Base-by-base conservation (phyloP, 2,329 filamentous ascomycete genomes). In the Pseudogymnoascus sp. region DNA sequence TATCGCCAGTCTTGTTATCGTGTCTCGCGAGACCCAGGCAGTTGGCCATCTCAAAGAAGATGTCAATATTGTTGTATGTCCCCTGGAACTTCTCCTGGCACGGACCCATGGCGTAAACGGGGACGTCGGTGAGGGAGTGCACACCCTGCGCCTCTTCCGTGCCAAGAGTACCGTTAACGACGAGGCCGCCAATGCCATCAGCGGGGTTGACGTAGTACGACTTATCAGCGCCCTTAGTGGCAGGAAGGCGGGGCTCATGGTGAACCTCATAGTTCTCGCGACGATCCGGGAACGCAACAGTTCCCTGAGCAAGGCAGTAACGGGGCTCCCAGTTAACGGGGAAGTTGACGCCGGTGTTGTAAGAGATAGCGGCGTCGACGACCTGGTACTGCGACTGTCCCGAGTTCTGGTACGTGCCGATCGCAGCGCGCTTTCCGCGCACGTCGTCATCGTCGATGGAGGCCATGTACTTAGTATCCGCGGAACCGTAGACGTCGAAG, bases 301-400 rank as follows among this genome's bases (percentile, higher is more conserved):
- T 74, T 60, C 91, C 91, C 41, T 85, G 82, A 62, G 89, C 90
- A 59, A 95, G 84, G 63, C 89, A 88, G 76, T 93, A 94, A 33
- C 91, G 84, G 12, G 91, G 91, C 72, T 91, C 88, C 90, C 91
- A 94, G 78, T 91, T 91, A 65, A 83, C 80, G 17, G 91, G 91
- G 80, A 94, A 95, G 77, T 89, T 84, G 68, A 84, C 80, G 60
- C 88, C 87, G 21, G 89, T 89, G 68, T 81, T 82, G 79, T 93
- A 93, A 1, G 81, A 78, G 66, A 89, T 80, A 64, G 82, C 81
- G 38, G 78, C 75, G 66, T 77, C 75, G 61, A 80, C 77, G 42
- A 83, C 77, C 4, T 83, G 85, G 80, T 95, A 95, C 74, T 92
- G 87, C 0, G 86, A 90, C 9, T 88, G 78, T 17, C 91, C 91